Evolutionary conservation across 257 asterid species (phyloP).

Genomic region (Solanum sejunctum): DNA sequence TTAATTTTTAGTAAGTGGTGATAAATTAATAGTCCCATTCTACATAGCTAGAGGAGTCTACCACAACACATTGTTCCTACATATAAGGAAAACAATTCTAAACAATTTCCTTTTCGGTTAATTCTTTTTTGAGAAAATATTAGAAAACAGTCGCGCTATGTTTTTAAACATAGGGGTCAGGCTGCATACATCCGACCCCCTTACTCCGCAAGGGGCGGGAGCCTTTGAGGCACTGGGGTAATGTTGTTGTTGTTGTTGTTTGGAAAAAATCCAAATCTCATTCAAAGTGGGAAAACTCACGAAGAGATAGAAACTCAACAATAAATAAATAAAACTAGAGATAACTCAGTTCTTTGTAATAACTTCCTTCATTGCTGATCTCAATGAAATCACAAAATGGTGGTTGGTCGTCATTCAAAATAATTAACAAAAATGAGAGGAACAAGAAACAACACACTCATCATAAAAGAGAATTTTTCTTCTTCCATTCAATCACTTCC

Average conservation of each 20-base stretch:
- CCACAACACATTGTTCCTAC: background rate
- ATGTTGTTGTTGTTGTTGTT: too few species aligned
- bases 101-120: background rate
- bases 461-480: background rate
- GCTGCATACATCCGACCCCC: too few species aligned
- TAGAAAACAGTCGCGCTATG: too few species aligned
- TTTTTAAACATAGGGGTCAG: too few species aligned
- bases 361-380: background rate
- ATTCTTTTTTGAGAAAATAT: rapidly evolving
- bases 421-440: background rate
- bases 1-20: too few species aligned
- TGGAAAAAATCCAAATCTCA: background rate
- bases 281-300: background rate
- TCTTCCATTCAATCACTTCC: background rate
- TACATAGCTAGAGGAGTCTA: background rate
- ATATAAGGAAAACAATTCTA: background rate
- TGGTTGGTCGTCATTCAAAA: background rate
- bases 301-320: background rate
- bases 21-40: too few species aligned
- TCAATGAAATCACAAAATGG: background rate
- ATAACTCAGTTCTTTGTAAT: background rate
- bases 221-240: too few species aligned
- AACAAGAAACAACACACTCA: background rate
- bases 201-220: too few species aligned
- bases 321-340: background rate